Percentiles rank a stretch among this genome's conserved stretches.
Conservation (phyloP, 192 early-diverging fungal species). For the Entrophospora sp. region DNA sequence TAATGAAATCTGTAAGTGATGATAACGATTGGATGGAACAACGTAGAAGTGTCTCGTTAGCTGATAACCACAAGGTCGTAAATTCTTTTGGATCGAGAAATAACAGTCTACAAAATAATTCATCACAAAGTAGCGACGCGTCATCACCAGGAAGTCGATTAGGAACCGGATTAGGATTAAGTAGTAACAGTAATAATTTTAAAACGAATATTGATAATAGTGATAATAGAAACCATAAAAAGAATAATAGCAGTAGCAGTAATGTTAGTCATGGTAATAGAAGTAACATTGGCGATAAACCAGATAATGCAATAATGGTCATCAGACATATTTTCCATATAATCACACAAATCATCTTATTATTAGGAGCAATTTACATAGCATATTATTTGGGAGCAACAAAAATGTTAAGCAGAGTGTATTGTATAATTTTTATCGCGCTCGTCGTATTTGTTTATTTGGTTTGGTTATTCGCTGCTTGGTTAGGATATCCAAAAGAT, state of each 20-base stretch:
- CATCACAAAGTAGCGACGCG: not conserved
- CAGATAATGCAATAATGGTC: not conserved
- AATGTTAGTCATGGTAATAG: not conserved
- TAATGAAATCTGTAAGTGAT: not conserved
- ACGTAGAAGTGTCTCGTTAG: not conserved
- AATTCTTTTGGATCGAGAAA: not conserved
- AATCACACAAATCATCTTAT: not conserved
- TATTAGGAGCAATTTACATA: not conserved
- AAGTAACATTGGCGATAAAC: not conserved
- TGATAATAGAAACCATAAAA: not conserved
- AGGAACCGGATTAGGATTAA: too few relatives aligned
- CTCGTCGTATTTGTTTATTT: slow-evolving; percentile 5
- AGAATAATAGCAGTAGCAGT: not conserved
- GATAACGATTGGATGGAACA: not conserved
- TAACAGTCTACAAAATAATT: not conserved
- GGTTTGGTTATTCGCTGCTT: not conserved
- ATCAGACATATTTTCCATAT: slow-evolving; percentile 1
- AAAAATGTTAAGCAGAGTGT: not conserved
- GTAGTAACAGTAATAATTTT: too few relatives aligned
- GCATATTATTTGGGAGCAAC: not conserved
- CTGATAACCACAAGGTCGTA: not conserved
- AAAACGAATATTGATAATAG: not conserved
- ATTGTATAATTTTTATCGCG: not conserved
- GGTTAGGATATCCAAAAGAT: slow-evolving; percentile 8
- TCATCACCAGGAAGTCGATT: not conserved